Evolutionary conservation across 805 yeast genomes (phyloP).

Genomic region (Pichia exigua): DNA sequence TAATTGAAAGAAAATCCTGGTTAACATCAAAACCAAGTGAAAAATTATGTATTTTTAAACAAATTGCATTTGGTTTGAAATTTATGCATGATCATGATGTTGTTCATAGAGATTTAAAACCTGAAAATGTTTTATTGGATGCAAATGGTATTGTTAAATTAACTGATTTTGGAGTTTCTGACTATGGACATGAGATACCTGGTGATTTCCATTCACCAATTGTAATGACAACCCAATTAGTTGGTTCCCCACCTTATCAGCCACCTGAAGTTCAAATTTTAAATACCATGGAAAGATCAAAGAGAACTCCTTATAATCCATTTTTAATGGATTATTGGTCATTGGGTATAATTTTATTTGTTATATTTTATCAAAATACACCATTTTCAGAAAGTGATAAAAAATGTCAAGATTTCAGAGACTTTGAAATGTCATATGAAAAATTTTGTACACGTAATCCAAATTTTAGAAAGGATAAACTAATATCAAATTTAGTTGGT

Average conservation of each 20-base stretch:
- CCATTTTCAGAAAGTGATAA: slow-evolving; percentile 53
- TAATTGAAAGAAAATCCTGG: slow-evolving; percentile 59
- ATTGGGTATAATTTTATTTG: slow-evolving; percentile 61
- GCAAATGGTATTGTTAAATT: slow-evolving; percentile 52
- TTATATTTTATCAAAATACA: slow-evolving; percentile 47
- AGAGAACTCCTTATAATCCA: slow-evolving; percentile 58
- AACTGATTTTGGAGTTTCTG: slow-evolving; percentile 92
- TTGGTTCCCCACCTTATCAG: slow-evolving; percentile 80
- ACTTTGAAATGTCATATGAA: slow-evolving; percentile 36
- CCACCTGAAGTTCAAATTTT: slow-evolving; percentile 69
- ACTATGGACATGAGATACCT: slow-evolving; percentile 53
- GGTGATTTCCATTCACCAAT: slow-evolving; percentile 42
- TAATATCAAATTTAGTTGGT: slow-evolving; percentile 5
- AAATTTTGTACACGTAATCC: slow-evolving; percentile 28
- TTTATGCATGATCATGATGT: slow-evolving; percentile 69
- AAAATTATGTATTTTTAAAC: slow-evolving; percentile 67
- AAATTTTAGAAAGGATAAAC: slow-evolving; percentile 41
- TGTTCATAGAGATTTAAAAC: slow-evolving; percentile 91
- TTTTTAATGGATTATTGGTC: slow-evolving; percentile 73
- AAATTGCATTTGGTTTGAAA: slow-evolving; percentile 55
- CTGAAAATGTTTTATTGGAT: slow-evolving; percentile 78
- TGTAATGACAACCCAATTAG: slow-evolving; percentile 40
- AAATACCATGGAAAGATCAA: slow-evolving; percentile 31
- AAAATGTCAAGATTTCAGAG: slow-evolving; percentile 44
- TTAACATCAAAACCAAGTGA: slow-evolving; percentile 41